Conservation (phyloP, 2,329 filamentous ascomycete species). For the Chaetoscypha palmicola region DNA sequence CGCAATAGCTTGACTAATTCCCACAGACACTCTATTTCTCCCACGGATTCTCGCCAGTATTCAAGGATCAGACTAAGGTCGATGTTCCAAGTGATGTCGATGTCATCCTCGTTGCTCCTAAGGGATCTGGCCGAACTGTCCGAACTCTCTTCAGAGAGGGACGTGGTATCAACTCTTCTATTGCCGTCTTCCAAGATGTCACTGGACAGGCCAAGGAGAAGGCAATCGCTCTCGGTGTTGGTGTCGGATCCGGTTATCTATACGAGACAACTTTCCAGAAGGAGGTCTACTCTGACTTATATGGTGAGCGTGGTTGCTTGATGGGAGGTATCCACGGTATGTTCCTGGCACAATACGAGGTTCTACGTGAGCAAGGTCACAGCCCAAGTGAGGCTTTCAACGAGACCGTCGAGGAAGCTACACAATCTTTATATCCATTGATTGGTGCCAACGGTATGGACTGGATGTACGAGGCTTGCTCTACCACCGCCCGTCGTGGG, state of each 20-base stretch:
- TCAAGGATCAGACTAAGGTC: conserved; percentile 99
- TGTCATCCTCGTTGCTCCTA: conserved; percentile 98
- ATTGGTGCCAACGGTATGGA: conserved; percentile 99
- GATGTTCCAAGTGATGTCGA: conserved; percentile 93
- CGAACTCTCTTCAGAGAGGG: conserved; percentile 98
- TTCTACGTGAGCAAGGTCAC: conserved; percentile 97
- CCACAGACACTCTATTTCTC: conserved; percentile 96
- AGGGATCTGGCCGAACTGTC: conserved; percentile 97
- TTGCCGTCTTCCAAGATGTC: conserved; percentile 97
- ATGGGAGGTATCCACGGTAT: conserved; percentile 99
- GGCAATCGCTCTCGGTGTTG: conserved; percentile 92
- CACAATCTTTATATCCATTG: conserved; percentile 93
- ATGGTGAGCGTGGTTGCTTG: conserved; percentile 98
- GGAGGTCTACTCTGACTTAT: conserved; percentile 99
- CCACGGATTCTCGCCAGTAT: conserved; percentile 99
- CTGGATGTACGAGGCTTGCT: conserved; percentile 99
- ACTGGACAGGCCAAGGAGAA: conserved; percentile 98
- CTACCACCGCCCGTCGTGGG: conserved; percentile 93
- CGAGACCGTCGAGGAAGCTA: conserved; percentile 99
- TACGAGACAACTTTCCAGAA: conserved; percentile 99
- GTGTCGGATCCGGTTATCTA: conserved; percentile 95
- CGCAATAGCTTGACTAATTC: conserved; percentile 11
- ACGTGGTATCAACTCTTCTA: conserved; percentile 98
- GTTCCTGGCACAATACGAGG: conserved; percentile 99
- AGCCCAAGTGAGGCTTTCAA: conserved; percentile 98